Evolutionary conservation across 2,329 filamentous ascomycete genomes (phyloP).

Genomic region (Alternaria sp.): DNA sequence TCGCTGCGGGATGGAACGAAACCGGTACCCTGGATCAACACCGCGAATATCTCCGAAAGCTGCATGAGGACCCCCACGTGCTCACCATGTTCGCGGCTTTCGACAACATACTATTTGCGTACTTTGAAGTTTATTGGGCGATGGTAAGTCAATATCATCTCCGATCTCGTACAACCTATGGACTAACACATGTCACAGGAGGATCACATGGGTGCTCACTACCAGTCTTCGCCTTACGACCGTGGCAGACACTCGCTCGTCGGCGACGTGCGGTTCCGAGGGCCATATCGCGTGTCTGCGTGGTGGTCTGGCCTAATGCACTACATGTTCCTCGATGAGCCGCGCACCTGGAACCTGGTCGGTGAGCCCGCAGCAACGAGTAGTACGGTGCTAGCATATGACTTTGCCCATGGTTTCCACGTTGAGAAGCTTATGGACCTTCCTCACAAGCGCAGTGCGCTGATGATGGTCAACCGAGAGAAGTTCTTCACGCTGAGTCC

Average conservation of each 20-base stretch:
- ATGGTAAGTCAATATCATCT: conserved; percentile 54
- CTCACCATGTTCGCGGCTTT: conserved; percentile 74
- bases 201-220: conserved; percentile 66
- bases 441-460: conserved; percentile 73
- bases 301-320: conserved; percentile 66
- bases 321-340: conserved; percentile 66
- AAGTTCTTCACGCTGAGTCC: conserved; percentile 74
- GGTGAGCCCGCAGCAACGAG: conserved; percentile 78
- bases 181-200: conserved; percentile 51
- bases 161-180: too few relatives aligned
- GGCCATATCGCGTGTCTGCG: conserved; percentile 62
- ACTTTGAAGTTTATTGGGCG: conserved; percentile 83
- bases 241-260: conserved; percentile 67
- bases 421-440: conserved; percentile 76
- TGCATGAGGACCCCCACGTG: conserved; percentile 75
- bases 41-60: conserved; percentile 70
- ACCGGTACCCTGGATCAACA: conserved; percentile 78
- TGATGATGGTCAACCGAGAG: conserved; percentile 69
- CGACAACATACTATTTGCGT: conserved; percentile 73
- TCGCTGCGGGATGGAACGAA: conserved; percentile 81
- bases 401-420: conserved; percentile 75
- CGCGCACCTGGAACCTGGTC: conserved; percentile 61
- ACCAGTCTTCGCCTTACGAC: conserved; percentile 62
- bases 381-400: conserved; percentile 73
- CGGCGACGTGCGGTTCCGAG: conserved; percentile 62